Evolutionary conservation across 345 rosid genomes (phyloP).

Genomic region (Xanthoceras sorbifolium): DNA sequence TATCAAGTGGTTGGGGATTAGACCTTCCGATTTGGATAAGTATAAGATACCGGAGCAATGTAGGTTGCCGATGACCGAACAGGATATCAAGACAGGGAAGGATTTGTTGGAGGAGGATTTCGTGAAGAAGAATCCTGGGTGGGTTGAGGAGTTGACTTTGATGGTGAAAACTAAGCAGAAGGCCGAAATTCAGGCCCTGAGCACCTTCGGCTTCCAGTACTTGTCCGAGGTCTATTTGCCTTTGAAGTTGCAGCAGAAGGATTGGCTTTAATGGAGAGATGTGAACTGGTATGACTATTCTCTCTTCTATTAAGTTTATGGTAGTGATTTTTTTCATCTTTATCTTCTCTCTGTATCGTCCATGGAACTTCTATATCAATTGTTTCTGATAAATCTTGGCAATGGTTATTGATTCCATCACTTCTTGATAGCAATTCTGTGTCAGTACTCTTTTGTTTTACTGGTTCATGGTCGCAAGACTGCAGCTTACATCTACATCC

Average conservation of each 20-base stretch:
- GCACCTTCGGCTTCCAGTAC: constrained; percentile 94
- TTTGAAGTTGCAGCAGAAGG: constrained; percentile 94
- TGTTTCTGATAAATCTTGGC: no score
- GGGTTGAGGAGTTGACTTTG: constrained; percentile 96
- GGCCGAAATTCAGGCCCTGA: constrained; percentile 99
- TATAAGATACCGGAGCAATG: constrained; percentile 90
- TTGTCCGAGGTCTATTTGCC: constrained; percentile 96
- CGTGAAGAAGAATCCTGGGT: constrained; percentile 97
- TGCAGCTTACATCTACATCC: no score
- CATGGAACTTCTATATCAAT: background rate
- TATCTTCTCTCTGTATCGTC: background rate
- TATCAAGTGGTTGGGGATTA: constrained; percentile 92
- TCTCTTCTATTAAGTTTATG: constrained; percentile 7
- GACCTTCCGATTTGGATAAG: constrained; percentile 95
- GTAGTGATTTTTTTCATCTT: background rate
- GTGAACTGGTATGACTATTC: background rate
- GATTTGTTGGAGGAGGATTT: constrained; percentile 95
- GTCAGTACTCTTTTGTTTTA: background rate
- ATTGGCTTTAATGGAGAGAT: constrained; percentile 65
- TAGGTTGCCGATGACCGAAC: constrained; percentile 95
- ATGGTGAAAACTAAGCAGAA: constrained; percentile 97
- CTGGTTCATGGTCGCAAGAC: no score
- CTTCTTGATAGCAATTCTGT: background rate
- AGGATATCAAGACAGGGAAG: constrained; percentile 98
- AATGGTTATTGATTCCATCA: constrained; percentile 5